phyloP scores from a whole-genome alignment of 352 stramenopile species.

The Blastocystis sp. region DNA sequence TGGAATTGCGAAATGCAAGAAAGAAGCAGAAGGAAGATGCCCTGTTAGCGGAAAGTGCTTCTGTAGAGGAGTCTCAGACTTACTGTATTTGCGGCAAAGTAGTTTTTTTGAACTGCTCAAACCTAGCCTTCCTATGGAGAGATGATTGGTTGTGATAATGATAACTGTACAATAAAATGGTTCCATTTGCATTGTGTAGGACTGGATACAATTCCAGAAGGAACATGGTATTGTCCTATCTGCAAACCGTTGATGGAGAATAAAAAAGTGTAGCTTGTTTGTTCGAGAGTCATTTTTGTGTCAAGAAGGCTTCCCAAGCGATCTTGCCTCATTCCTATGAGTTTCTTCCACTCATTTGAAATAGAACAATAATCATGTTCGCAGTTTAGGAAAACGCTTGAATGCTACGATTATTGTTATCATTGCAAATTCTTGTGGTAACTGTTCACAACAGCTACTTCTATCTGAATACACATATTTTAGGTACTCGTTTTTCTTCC shows the following conservation, averaged over 20 bases:
- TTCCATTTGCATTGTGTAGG: conserved; percentile 54
- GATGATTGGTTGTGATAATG: conserved; percentile 59
- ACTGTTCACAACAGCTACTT: too few relatives aligned
- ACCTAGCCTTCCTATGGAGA: conserved; percentile 54
- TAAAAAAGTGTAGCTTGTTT: not conserved
- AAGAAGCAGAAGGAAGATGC: conserved; percentile 54
- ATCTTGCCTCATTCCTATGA: too few relatives aligned
- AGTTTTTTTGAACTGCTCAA: not conserved
- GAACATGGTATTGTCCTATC: conserved; percentile 52
- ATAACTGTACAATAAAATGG: conserved; percentile 55
- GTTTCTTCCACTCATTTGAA: too few relatives aligned
- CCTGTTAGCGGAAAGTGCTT: not conserved
- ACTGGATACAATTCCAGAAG: conserved; percentile 42
- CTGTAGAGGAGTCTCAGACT: not conserved
- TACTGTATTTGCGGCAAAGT: conserved; percentile 53
- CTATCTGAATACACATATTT: too few relatives aligned
- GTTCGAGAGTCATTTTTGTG: not conserved
- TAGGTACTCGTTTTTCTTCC: too few relatives aligned
- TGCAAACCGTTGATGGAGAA: not conserved
- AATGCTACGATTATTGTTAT: too few relatives aligned
- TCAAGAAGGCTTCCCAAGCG: too few relatives aligned
- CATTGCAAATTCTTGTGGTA: too few relatives aligned
- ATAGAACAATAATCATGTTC: too few relatives aligned
- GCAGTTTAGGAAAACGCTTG: too few relatives aligned
- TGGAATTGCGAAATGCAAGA: conserved; percentile 4